Evolutionary conservation across 2,329 filamentous ascomycete genomes (phyloP).

Genomic region (Alternaria ethzedia): DNA sequence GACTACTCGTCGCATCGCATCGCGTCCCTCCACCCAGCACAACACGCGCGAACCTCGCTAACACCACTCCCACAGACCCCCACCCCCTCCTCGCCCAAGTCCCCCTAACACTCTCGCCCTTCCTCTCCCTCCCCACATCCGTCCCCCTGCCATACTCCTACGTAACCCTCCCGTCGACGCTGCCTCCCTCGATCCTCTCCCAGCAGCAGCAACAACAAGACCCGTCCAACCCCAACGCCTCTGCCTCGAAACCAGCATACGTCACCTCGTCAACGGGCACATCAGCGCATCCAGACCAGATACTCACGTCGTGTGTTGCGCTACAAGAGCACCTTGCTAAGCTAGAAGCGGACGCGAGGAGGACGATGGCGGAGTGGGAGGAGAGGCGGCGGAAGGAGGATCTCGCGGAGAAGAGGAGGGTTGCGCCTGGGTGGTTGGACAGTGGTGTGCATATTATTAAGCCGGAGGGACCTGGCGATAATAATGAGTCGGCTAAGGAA

Average conservation of each 20-base stretch:
- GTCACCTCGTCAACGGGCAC: constrained; percentile 78
- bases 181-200: constrained; percentile 9
- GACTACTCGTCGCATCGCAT: neutral
- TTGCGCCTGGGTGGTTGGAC: constrained; percentile 83
- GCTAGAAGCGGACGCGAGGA: constrained; percentile 71
- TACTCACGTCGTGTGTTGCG: constrained; percentile 79
- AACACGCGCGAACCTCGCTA: constrained; percentile 1
- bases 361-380: constrained; percentile 73
- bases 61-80: constrained; percentile 54
- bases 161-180: constrained; percentile 20
- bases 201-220: constrained; percentile 21
- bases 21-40: neutral
- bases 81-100: constrained; percentile 92
- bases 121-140: constrained; percentile 86
- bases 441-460: constrained; percentile 69
- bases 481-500: constrained; percentile 28
- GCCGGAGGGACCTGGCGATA: constrained; percentile 65
- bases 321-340: constrained; percentile 77
- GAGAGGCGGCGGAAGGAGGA: constrained; percentile 69
- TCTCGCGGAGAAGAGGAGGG: constrained; percentile 77
- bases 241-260: constrained; percentile 58
- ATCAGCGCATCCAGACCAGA: constrained; percentile 80
- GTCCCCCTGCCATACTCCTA: constrained; percentile 82
- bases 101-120: constrained; percentile 91
- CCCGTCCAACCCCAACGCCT: constrained; percentile 79